Base-by-base conservation (phyloP, 441 rosid genomes). In the Sinapis alba region DNA sequence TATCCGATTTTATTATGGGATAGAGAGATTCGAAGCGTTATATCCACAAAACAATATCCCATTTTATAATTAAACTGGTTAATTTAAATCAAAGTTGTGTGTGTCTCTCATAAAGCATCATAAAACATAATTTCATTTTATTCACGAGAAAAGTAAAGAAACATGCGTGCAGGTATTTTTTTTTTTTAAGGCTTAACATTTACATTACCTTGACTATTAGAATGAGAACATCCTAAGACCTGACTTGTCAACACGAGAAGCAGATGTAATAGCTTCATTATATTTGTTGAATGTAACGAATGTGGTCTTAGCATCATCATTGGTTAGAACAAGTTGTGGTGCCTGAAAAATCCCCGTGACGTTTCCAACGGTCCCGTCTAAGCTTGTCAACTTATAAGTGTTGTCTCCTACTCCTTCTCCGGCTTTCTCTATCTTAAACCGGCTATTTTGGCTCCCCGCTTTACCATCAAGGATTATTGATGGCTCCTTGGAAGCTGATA, bases 201-300 rank as follows among this genome's bases (percentile, higher is more conserved):
- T 62, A 71, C 53, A 21, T 36, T 10, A 38, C 26, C 41, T 54
- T 13, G 38, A 67, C 30, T 20, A 65, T 38, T 75, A 68, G 58
- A 38, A 75, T 0, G 79, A 65, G 24, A 68, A 68, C 74, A 75
- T 69, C 47, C 64, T 19, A 10, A 75, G 74, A 51, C 59, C 64
- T 26, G 30, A 24, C 38, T 76, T 69, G 8, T 69, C 59, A 53
- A 38, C 38, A 7, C 34, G 19, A 60, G 63, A 68, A 21, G 57
- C 19, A 47, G 24, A 51, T 8, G 58, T 5, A 56, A 12, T 23
- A 53, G 3, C 36, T 24, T 23, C 27, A 30, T 34, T 19, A 32
- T 19, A 32, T 66, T 45, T 19, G 6, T 6, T 15, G 62, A 72
- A 51, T 1, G 12, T 21, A 27, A 62, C 69, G 26, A 62, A 3